phyloP scores from a whole-genome alignment of 1,284 basidiomycete genomes.

The Cutaneotrichosporon cutaneum region DNA sequence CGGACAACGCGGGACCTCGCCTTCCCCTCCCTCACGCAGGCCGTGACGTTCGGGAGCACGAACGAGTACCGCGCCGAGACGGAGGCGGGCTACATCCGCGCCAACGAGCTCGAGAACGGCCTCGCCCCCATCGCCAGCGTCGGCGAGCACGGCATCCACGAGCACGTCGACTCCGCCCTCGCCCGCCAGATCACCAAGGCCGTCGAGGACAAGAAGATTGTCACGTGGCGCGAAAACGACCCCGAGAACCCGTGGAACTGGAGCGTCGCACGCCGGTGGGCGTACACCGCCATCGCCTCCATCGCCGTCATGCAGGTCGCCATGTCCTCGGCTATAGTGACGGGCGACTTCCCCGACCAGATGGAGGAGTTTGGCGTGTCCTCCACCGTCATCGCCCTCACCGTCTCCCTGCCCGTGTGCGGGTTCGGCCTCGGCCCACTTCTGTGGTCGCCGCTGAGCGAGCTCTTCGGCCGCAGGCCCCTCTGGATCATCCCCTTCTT shows the following conservation, averaged over 20 bases:
- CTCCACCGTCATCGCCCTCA: slow-evolving; percentile 35
- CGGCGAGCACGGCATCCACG: slow-evolving; percentile 14
- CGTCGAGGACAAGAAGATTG: slow-evolving; percentile 37
- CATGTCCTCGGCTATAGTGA: slow-evolving; percentile 37
- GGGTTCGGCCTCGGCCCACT: slow-evolving; percentile 55
- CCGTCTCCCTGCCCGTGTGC: slow-evolving; percentile 36
- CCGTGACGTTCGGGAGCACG: slow-evolving; percentile 22
- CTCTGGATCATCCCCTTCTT: slow-evolving; percentile 56
- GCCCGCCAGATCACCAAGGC: slow-evolving; percentile 17
- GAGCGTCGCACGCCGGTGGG: slow-evolving; percentile 30
- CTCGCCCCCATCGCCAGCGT: slow-evolving; percentile 26
- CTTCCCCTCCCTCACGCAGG: slow-evolving; percentile 38
- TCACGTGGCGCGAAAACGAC: slow-evolving; percentile 35
- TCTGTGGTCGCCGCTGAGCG: slow-evolving; percentile 60
- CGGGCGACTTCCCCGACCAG: slow-evolving; percentile 36
- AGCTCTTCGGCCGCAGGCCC: slow-evolving; percentile 61
- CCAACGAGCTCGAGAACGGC: slow-evolving; percentile 31
- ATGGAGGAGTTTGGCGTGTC: slow-evolving; percentile 36
- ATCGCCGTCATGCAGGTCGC: slow-evolving; percentile 38
- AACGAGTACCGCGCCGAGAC: slow-evolving; percentile 39
- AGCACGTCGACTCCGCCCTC: slow-evolving; percentile 4
- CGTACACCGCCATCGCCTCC: slow-evolving; percentile 34
- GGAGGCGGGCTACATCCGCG: slow-evolving; percentile 29
- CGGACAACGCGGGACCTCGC: slow-evolving; percentile 28
- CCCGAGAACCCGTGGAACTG: slow-evolving; percentile 39